Evolutionary conservation across 2,329 filamentous ascomycete species (phyloP), one percentile per base, ranked within the genome.

Genomic region (Aureobasidium subglaciale): DNA sequence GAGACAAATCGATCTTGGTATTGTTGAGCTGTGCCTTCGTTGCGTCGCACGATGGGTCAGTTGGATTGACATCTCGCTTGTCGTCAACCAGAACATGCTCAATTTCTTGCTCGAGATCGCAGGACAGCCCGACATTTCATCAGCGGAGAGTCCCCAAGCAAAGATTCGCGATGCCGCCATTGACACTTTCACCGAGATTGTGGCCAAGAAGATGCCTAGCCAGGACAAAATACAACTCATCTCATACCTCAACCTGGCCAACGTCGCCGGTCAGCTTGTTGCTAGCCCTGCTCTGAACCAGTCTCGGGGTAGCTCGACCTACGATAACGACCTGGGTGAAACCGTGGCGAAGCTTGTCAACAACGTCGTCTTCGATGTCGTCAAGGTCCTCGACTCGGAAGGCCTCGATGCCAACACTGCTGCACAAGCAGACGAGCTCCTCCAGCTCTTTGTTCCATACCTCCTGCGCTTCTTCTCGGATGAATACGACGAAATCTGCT

Each of bases 401-500:
- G 67, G 70, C 32, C 78, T 80, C 40, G 80, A 83, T 59, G 78
- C 84, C 25, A 78, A 84, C 40, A 85, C 84, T 24, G 84, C 83
- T 63, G 78, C 81, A 42, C 87, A 85, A 63, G 92, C 93, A 49
- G 90, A 93, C 63, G 84, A 87, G 63, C 81, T 95, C 58, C 78
- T 97, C 53, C 87, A 87, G 66, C 81, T 83, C 37, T 97, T 97
- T 69, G 76, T 96, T 25, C 90, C 91, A 0, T 86, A 91, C 63
- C 79, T 97, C 11, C 77, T 99, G 49, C 88, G 92, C 35, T 96
- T 96, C 76, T 96, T 99, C 73, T 88, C 90, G 22, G 93, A 99
- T 71, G 91, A 99, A 68, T 99, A 95, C 70, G 93, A 99, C 70
- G 93, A 99, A 74, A 86, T 99, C 63, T 97, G 93, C 76, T 95